Evolutionary conservation across 495 filamentous ascomycete genomes (phyloP).

Genomic region (Hypoxylon perforatum): DNA sequence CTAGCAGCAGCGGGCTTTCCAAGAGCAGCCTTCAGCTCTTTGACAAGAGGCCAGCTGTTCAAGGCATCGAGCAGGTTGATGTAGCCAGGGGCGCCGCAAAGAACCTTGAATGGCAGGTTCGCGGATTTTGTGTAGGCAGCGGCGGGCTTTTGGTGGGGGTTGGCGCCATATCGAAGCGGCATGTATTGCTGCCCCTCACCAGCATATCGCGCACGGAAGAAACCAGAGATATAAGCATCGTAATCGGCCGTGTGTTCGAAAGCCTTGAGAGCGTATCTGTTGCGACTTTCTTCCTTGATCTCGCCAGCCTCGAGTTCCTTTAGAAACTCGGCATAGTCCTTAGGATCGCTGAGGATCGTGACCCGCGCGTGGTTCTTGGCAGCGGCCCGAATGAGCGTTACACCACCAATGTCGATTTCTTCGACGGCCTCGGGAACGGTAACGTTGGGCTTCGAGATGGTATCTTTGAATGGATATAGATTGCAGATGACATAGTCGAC

Average conservation of each 20-base stretch:
- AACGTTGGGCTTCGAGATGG: conserved; percentile 94
- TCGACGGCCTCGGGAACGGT: conserved; percentile 96
- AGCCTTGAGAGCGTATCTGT: conserved; percentile 92
- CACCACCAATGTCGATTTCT: conserved; percentile 98
- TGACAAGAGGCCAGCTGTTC: conserved; percentile 96
- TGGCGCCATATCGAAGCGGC: conserved; percentile 90
- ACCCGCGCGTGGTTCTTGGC: conserved; percentile 98
- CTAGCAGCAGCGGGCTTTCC: conserved; percentile 92
- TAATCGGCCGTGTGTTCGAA: conserved; percentile 99
- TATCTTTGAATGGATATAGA: conserved; percentile 98
- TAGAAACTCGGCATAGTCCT: conserved; percentile 93
- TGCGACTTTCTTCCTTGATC: conserved; percentile 82
- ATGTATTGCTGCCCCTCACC: conserved; percentile 84
- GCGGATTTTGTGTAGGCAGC: conserved; percentile 78
- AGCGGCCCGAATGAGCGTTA: conserved; percentile 93
- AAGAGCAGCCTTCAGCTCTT: conserved; percentile 91
- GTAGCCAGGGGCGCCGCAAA: conserved; percentile 92
- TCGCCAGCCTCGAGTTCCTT: conserved; percentile 88
- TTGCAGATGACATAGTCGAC: conserved; percentile 99
- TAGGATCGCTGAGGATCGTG: conserved; percentile 92
- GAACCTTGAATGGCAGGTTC: conserved; percentile 92
- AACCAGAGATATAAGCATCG: conserved; percentile 91
- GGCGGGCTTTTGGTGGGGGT: conserved; percentile 97
- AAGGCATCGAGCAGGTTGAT: conserved; percentile 97
- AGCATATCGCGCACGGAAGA: conserved; percentile 97